Conservation (phyloP, 2,329 filamentous ascomycete genomes). For the Botrytis squamosa region DNA sequence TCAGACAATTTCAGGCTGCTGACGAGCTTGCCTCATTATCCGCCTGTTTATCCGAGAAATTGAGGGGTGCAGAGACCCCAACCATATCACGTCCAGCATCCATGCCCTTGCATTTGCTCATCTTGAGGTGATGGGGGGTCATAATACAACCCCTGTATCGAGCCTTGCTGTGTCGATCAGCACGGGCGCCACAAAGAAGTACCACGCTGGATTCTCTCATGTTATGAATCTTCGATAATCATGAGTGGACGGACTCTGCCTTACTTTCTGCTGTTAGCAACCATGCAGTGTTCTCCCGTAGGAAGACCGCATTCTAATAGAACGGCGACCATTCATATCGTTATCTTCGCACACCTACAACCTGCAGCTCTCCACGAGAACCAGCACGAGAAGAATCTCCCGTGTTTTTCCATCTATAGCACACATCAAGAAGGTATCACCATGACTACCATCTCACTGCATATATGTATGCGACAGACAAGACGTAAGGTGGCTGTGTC, state of each 20-base stretch:
- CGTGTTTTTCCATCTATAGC: conserved; percentile 20
- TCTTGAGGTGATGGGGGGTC: conserved; percentile 23
- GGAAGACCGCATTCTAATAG: conserved; percentile 21
- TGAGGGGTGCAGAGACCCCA: conserved; percentile 23
- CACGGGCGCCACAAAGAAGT: conserved; percentile 23
- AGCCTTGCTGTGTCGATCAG: conserved; percentile 21
- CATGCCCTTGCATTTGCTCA: conserved; percentile 23
- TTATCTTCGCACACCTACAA: conserved; percentile 20
- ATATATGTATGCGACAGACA: conserved; percentile 8
- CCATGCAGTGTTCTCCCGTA: conserved; percentile 22
- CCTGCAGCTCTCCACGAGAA: conserved; percentile 24
- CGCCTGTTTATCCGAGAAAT: conserved; percentile 24
- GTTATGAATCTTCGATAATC: conserved; percentile 11
- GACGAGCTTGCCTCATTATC: conserved; percentile 21
- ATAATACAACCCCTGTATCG: conserved; percentile 15
- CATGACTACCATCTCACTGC: conserved; percentile 3
- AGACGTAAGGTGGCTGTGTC: conserved; percentile 21
- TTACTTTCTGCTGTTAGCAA: conserved; percentile 12
- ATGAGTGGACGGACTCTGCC: conserved; percentile 16
- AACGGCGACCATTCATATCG: conserved; percentile 23
- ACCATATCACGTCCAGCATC: conserved; percentile 19
- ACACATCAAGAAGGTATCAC: conserved; percentile 14
- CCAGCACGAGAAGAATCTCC: conserved; percentile 21
- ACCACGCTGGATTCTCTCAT: conserved; percentile 18
- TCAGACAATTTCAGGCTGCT: conserved; percentile 19